These are phyloP conservation scores for Hagleromyces aurorensis DNA, from an alignment of 805 yeast genomes.

Conservation along the genomic window DNA sequence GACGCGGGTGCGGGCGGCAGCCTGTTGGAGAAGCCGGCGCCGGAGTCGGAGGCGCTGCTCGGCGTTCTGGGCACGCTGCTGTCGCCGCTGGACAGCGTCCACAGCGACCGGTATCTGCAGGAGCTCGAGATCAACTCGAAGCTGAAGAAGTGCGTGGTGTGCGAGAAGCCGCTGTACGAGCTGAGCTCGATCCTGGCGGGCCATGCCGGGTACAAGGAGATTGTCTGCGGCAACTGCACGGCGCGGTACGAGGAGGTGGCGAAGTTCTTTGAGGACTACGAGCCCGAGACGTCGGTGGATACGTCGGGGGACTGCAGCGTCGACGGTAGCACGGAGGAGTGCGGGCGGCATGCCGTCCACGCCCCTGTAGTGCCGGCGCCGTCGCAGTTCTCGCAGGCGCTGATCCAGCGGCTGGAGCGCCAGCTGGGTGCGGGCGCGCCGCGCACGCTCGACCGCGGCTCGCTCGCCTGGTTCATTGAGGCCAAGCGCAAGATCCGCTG, in stretches of 20 bases:
- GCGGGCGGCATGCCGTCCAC: too few species aligned
- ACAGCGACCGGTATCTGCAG: slow-evolving; percentile 21
- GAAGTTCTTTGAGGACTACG: slow-evolving; percentile 34
- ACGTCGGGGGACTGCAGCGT: slow-evolving; percentile 7
- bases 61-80: too few species aligned
- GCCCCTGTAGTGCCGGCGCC: too few species aligned
- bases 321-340: too few species aligned
- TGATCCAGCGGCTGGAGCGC: too few species aligned
- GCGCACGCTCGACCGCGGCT: slow-evolving; percentile 17
- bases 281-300: slow-evolving; percentile 28
- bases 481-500: slow-evolving; percentile 39
- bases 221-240: slow-evolving; percentile 57
- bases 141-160: slow-evolving; percentile 47
- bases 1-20: too few species aligned
- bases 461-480: slow-evolving; percentile 29
- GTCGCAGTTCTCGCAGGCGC: too few species aligned
- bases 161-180: slow-evolving; percentile 64
- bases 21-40: too few species aligned
- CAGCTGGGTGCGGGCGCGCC: too few species aligned
- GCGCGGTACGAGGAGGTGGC: slow-evolving; percentile 46
- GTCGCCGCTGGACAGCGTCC: too few species aligned
- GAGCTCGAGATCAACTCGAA: slow-evolving; percentile 13
- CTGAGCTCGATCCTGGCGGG: slow-evolving; percentile 31
- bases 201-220: slow-evolving; percentile 37
- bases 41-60: too few species aligned